These are phyloP conservation scores for Candida ortonii DNA, from an alignment of 805 yeast genomes.

Conservation along the genomic window DNA sequence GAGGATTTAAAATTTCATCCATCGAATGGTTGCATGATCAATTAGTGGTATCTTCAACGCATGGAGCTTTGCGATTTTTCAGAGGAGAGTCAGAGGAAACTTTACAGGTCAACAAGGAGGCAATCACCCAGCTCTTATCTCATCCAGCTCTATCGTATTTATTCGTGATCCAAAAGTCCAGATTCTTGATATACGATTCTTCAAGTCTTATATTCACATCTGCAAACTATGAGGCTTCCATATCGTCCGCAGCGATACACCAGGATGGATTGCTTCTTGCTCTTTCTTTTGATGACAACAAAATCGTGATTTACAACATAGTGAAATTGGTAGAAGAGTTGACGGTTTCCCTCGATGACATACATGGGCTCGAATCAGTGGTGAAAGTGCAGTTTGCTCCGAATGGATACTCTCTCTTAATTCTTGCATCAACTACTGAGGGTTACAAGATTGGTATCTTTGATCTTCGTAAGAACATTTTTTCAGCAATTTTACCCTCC, in stretches of 20 bases:
- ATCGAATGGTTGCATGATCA: conserved; percentile 12
- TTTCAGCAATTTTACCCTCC: conserved; percentile 8
- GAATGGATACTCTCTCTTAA: conserved; percentile 61
- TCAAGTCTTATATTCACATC: conserved; percentile 8
- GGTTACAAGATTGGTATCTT: conserved; percentile 17
- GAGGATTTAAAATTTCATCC: conserved; percentile 7
- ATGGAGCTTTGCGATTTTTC: conserved; percentile 5
- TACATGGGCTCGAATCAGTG: conserved; percentile 18
- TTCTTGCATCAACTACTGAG: conserved; percentile 10
- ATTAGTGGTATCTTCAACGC: conserved; percentile 7
- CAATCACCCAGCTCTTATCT: conserved; percentile 7
- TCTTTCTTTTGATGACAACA: conserved; percentile 34
- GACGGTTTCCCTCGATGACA: conserved; percentile 22
- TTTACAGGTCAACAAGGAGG: conserved; percentile 6
- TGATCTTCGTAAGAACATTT: conserved; percentile 24
- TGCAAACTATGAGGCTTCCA: conserved; percentile 4
- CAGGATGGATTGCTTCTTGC: conserved; percentile 39
- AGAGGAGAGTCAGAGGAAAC: conserved; percentile 3
- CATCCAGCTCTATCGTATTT: conserved; percentile 14
- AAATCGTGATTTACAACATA: conserved; percentile 39
- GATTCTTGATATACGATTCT: conserved; percentile 10
- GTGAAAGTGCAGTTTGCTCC: conserved; percentile 48
- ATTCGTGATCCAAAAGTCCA: conserved; percentile 14
- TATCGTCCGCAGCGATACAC: conserved; percentile 27
- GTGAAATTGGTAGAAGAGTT: conserved; percentile 38